Evolutionary conservation across 2,329 filamentous ascomycete species (phyloP).

Genomic region (Diaporthe eres): DNA sequence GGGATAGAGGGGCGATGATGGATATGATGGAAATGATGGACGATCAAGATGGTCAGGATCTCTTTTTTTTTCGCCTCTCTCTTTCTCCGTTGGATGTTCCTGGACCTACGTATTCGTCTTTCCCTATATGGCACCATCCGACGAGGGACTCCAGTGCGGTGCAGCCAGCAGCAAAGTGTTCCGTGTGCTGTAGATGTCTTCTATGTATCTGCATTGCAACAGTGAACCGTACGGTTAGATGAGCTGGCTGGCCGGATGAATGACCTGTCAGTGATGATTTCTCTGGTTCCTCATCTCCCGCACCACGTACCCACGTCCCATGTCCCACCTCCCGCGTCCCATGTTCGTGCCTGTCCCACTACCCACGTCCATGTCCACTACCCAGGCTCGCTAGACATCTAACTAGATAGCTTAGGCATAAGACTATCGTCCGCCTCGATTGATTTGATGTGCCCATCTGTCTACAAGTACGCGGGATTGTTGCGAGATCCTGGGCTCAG

Average conservation of each 20-base stretch:
- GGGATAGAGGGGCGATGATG: constrained; percentile 11
- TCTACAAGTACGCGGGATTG: not conserved
- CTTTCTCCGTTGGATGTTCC: not conserved
- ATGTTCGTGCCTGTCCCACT: constrained; percentile 27
- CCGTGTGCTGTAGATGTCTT: not conserved
- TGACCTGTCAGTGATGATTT: constrained; percentile 25
- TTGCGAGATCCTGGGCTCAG: constrained; percentile 1
- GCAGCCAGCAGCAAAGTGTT: not conserved
- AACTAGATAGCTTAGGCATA: not conserved
- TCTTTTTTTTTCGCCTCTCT: not conserved
- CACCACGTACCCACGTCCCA: constrained; percentile 28
- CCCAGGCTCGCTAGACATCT: too few species aligned
- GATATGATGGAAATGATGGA: constrained; percentile 41
- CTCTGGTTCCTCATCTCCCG: constrained; percentile 33
- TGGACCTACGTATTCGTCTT: not conserved
- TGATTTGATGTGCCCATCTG: constrained; percentile 8
- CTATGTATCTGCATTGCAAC: constrained; percentile 10
- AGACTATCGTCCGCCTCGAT: constrained; percentile 4
- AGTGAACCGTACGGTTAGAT: constrained; percentile 16
- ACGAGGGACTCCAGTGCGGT: constrained; percentile 4
- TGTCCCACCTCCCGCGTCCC: constrained; percentile 27
- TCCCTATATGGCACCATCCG: not conserved
- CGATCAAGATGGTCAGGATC: constrained; percentile 16
- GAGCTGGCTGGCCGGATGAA: constrained; percentile 16
- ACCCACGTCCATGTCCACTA: constrained; percentile 12